These are phyloP conservation scores for Marsdenia floribunda DNA, from an alignment of 257 asterid genomes.

Conservation along the genomic window DNA sequence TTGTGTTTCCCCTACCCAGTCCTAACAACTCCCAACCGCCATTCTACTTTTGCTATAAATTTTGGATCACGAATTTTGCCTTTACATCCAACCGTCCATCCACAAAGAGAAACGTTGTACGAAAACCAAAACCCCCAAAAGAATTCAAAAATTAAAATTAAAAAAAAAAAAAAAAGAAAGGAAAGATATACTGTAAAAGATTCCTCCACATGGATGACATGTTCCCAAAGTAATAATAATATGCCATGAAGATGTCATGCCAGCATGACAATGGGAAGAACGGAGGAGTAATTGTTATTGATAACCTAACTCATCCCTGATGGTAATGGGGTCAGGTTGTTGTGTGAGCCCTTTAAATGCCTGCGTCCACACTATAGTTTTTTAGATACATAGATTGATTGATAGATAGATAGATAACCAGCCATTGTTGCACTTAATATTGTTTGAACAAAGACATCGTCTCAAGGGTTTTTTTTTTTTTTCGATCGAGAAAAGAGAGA, in stretches of 20 bases:
- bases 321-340: slow-evolving; percentile 11
- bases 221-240: not conserved
- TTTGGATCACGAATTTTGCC: not conserved
- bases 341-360: slow-evolving; percentile 37
- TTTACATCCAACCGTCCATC: no score
- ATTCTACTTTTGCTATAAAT: not conserved
- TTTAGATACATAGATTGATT: not conserved
- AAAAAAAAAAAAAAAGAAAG: no score
- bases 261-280: slow-evolving; percentile 24
- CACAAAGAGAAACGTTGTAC: not conserved
- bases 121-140: not conserved
- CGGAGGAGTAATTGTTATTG: slow-evolving; percentile 64
- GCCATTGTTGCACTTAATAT: slow-evolving; percentile 22
- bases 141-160: no score
- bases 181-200: not conserved
- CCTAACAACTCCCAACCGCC: not conserved
- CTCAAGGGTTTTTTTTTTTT: not conserved
- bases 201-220: not conserved
- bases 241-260: slow-evolving; percentile 16
- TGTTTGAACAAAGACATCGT: slow-evolving; percentile 11
- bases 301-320: slow-evolving; percentile 55
- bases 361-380: slow-evolving; percentile 27
- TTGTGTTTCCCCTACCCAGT: not conserved
- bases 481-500: not conserved
- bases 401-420: not conserved